Evolutionary conservation across 805 yeast species (phyloP).

Genomic region (Saturnispora dispora): DNA sequence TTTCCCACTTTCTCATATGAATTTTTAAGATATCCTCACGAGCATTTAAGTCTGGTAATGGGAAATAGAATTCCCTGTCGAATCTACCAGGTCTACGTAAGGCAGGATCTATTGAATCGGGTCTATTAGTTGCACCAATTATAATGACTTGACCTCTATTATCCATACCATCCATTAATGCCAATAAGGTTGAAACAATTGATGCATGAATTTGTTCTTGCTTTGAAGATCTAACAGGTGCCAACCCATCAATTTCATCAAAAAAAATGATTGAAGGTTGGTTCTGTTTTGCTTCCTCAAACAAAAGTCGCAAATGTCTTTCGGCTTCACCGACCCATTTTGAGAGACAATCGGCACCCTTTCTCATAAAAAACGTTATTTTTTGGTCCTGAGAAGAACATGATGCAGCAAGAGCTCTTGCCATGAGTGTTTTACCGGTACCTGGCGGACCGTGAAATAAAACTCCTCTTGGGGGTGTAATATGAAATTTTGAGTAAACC

Average conservation of each 20-base stretch:
- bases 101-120: conserved; percentile 98
- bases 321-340: conserved; percentile 99
- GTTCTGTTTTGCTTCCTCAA: conserved; percentile 92
- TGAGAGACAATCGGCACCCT: conserved; percentile 94
- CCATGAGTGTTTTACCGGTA: conserved; percentile 97
- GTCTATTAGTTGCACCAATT: conserved; percentile 96
- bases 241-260: conserved; percentile 96
- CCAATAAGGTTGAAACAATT: conserved; percentile 88
- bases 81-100: conserved; percentile 94
- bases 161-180: conserved; percentile 99
- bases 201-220: conserved; percentile 98
- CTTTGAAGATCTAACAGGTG: conserved; percentile 94
- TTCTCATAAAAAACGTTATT: conserved; percentile 94
- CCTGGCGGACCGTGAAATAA: conserved; percentile 99
- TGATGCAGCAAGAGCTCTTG: conserved; percentile 92
- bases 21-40: conserved; percentile 71
- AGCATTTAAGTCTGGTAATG: conserved; percentile 76
- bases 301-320: conserved; percentile 78
- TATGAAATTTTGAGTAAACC: conserved; percentile 76
- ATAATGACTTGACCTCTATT: conserved; percentile 97
- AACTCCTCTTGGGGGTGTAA: conserved; percentile 96
- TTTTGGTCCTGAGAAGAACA: conserved; percentile 78
- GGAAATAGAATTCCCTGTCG: conserved; percentile 94
- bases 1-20: conserved; percentile 85
- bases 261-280: conserved; percentile 95